phyloP scores from a whole-genome alignment of 2,329 filamentous ascomycete genomes.

The Colletotrichum sp. region DNA sequence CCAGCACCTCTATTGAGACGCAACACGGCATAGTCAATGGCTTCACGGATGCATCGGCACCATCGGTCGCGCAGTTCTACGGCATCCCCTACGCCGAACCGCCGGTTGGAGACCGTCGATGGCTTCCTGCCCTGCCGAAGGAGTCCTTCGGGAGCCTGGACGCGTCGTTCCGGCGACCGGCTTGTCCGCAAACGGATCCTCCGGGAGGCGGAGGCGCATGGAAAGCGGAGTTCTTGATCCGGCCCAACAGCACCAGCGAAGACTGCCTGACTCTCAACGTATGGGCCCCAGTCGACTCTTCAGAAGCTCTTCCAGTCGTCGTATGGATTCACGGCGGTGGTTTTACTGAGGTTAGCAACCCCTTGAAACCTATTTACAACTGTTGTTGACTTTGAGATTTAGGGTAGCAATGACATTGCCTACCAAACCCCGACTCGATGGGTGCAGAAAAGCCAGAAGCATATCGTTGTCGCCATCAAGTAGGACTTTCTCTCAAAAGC shows the following conservation, averaged over 20 bases:
- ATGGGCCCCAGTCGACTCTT: conserved; percentile 44
- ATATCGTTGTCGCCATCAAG: conserved; percentile 50
- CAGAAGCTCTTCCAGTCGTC: conserved; percentile 46
- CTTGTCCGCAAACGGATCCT: not conserved
- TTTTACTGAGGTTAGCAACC: conserved; percentile 30
- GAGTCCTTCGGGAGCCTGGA: conserved; percentile 19
- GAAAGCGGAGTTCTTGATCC: not conserved
- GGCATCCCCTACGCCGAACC: conserved; percentile 36
- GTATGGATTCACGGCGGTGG: conserved; percentile 52
- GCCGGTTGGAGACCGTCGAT: conserved; percentile 27
- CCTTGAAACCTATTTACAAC: not conserved
- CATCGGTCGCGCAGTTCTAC: conserved; percentile 33
- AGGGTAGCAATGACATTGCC: not conserved
- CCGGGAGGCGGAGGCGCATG: not conserved
- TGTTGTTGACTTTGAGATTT: not conserved
- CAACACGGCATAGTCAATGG: not conserved
- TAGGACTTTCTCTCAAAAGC: not conserved
- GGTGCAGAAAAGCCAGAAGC: conserved; percentile 46
- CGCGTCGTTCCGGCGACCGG: not conserved
- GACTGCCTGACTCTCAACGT: conserved; percentile 52
- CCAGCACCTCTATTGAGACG: not conserved
- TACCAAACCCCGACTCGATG: not conserved
- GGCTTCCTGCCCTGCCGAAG: conserved; percentile 24
- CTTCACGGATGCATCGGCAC: not conserved
- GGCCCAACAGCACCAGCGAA: conserved; percentile 29